Conservation (phyloP, 495 filamentous ascomycete species). For the Aspergillus asperescens region DNA sequence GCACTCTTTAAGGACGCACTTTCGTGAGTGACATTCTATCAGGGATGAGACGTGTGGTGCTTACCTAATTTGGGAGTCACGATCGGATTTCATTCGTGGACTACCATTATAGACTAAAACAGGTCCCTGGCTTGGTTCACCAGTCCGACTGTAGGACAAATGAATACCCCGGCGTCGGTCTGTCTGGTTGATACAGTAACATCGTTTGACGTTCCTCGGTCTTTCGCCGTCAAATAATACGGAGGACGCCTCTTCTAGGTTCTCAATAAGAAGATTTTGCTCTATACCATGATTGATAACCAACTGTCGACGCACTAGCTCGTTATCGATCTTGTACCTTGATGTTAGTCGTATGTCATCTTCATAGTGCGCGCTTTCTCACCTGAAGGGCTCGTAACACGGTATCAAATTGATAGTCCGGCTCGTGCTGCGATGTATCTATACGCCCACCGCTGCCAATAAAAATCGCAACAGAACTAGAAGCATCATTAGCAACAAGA, state of each 20-base stretch:
- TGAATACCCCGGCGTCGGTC: slow-evolving; percentile 59
- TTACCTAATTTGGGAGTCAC: slow-evolving; percentile 59
- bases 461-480: slow-evolving; percentile 53
- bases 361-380: slow-evolving; percentile 5
- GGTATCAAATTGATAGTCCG: slow-evolving; percentile 65
- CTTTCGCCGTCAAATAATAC: slow-evolving; percentile 61
- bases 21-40: background rate
- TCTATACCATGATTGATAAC: slow-evolving; percentile 82
- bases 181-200: slow-evolving; percentile 56
- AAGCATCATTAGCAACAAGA: slow-evolving; percentile 15
- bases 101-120: slow-evolving; percentile 44
- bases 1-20: slow-evolving; percentile 29
- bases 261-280: slow-evolving; percentile 71
- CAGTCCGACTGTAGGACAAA: slow-evolving; percentile 50
- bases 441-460: slow-evolving; percentile 59
- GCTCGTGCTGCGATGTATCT: slow-evolving; percentile 63
- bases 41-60: background rate
- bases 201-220: slow-evolving; percentile 66
- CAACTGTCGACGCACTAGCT: slow-evolving; percentile 68
- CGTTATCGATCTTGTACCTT: slow-evolving; percentile 61
- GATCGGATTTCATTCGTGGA: slow-evolving; percentile 78
- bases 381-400: slow-evolving; percentile 70
- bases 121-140: slow-evolving; percentile 50
- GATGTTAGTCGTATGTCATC: slow-evolving; percentile 7
- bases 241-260: slow-evolving; percentile 56